These are phyloP conservation scores for Neopestalotiopsis sp. DNA, from an alignment of 2,329 filamentous ascomycete genomes.

Conservation along the genomic window DNA sequence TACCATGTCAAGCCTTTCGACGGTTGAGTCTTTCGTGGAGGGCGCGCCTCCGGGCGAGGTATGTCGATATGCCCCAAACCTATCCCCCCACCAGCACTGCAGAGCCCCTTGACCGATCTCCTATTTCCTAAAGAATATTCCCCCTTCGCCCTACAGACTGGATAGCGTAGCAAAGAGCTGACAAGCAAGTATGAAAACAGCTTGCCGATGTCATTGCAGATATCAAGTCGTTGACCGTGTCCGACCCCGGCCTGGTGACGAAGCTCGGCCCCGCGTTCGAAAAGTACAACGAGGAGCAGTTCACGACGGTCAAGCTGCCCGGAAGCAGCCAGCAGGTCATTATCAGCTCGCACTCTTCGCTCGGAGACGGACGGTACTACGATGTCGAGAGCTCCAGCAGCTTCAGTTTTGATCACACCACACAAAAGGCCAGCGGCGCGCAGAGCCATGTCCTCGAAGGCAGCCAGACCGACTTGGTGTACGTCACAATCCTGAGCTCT, in stretches of 20 bases:
- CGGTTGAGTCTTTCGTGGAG: conserved; percentile 86
- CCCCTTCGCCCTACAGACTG: conserved; percentile 9
- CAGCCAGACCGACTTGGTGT: conserved; percentile 80
- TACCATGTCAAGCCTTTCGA: conserved; percentile 50
- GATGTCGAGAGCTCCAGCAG: conserved; percentile 88
- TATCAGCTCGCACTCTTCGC: conserved; percentile 83
- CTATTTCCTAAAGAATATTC: not conserved
- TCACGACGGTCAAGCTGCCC: conserved; percentile 86
- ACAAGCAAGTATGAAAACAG: conserved; percentile 47
- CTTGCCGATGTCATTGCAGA: conserved; percentile 89
- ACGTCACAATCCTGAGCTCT: conserved; percentile 39
- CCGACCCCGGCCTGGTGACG: conserved; percentile 69
- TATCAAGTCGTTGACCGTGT: conserved; percentile 83
- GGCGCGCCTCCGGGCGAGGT: conserved; percentile 97
- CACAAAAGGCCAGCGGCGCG: conserved; percentile 83
- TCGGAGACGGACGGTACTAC: conserved; percentile 85
- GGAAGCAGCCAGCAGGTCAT: conserved; percentile 84
- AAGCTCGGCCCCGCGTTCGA: conserved; percentile 84
- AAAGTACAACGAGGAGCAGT: conserved; percentile 96
- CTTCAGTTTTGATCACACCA: conserved; percentile 85
- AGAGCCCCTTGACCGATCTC: not conserved
- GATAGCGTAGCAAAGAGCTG: not conserved
- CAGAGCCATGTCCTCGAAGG: conserved; percentile 84
- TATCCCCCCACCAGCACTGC: conserved; percentile 25
- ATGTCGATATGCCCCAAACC: conserved; percentile 36